phyloP scores from a whole-genome alignment of 2,329 filamentous ascomycete species.

The Pseudopyrenochaeta lycopersici region DNA sequence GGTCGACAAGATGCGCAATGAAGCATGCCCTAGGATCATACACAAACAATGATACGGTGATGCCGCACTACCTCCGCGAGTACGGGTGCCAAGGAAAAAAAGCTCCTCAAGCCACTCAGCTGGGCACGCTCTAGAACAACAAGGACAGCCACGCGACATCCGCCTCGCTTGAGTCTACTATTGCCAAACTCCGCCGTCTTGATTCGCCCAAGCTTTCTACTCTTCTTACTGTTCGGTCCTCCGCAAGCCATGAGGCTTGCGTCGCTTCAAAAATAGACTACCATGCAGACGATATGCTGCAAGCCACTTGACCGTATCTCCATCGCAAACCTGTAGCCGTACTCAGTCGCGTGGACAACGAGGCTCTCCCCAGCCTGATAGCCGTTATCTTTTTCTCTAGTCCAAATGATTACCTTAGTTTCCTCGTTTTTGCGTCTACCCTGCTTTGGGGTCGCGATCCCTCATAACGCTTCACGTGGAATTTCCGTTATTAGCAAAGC shows the following conservation, averaged over 20 bases:
- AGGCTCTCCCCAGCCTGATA: not conserved
- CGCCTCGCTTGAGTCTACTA: conserved; percentile 14
- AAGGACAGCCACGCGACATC: conserved; percentile 11
- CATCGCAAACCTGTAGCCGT: conserved; percentile 3
- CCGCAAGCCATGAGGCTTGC: conserved; percentile 4
- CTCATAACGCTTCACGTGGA: not conserved
- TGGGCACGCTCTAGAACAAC: conserved; percentile 23
- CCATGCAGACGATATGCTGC: conserved; percentile 1
- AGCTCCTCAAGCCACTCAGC: conserved; percentile 17
- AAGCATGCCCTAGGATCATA: not conserved
- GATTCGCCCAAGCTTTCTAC: not conserved
- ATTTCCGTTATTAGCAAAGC: not conserved
- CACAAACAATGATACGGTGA: not conserved
- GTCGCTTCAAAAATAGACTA: conserved; percentile 2
- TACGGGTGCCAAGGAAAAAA: conserved; percentile 1
- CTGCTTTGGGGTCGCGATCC: not conserved
- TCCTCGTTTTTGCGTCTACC: not conserved
- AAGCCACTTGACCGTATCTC: not conserved
- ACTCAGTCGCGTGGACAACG: not conserved
- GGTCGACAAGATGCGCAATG: not conserved
- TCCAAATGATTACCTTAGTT: not conserved
- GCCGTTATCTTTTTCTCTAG: not conserved
- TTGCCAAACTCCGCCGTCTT: conserved; percentile 1
- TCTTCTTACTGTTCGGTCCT: conserved; percentile 6
- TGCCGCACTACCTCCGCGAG: not conserved